phyloP scores from a whole-genome alignment of 148 eudicot species.

The Nepenthes mirabilis region DNA sequence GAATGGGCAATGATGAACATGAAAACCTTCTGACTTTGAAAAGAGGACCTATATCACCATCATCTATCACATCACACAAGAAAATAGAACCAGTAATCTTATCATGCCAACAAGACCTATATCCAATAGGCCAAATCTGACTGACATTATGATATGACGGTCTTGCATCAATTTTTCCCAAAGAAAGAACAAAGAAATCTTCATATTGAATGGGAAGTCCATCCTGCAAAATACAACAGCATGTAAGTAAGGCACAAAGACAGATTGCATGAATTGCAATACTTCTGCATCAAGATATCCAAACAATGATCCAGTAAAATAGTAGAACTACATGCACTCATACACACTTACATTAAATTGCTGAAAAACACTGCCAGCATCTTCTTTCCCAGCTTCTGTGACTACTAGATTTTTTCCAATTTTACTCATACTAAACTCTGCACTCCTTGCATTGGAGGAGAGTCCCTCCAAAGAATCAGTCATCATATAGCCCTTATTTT shows the following conservation, averaged over 20 bases:
- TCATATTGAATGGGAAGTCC: slow-evolving; percentile 60
- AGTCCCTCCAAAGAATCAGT: slow-evolving; percentile 10
- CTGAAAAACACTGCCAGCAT: slow-evolving; percentile 15
- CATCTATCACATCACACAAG: slow-evolving; percentile 50
- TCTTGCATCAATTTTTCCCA: slow-evolving; percentile 50
- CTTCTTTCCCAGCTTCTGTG: slow-evolving; percentile 9
- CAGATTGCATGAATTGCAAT: neutral
- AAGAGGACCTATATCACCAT: slow-evolving; percentile 51
- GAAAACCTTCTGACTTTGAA: slow-evolving; percentile 42
- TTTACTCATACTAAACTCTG: slow-evolving; percentile 6
- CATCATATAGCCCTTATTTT: slow-evolving; percentile 10
- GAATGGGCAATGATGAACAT: slow-evolving; percentile 46
- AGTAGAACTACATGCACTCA: slow-evolving; percentile 5
- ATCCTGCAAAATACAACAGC: slow-evolving; percentile 24
- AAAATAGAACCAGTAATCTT: slow-evolving; percentile 63
- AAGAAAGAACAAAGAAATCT: slow-evolving; percentile 55
- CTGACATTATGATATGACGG: slow-evolving; percentile 36
- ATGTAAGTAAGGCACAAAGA: slow-evolving; percentile 2
- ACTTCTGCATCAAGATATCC: slow-evolving; percentile 4
- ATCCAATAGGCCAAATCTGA: slow-evolving; percentile 62
- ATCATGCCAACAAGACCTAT: slow-evolving; percentile 73
- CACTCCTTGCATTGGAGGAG: slow-evolving; percentile 8
- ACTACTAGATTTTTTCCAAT: slow-evolving; percentile 10
- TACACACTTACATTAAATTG: slow-evolving; percentile 26
- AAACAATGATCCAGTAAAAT: slow-evolving; percentile 2